phyloP scores from a whole-genome alignment of 116 monocot genomes.

The Zostera marina region DNA sequence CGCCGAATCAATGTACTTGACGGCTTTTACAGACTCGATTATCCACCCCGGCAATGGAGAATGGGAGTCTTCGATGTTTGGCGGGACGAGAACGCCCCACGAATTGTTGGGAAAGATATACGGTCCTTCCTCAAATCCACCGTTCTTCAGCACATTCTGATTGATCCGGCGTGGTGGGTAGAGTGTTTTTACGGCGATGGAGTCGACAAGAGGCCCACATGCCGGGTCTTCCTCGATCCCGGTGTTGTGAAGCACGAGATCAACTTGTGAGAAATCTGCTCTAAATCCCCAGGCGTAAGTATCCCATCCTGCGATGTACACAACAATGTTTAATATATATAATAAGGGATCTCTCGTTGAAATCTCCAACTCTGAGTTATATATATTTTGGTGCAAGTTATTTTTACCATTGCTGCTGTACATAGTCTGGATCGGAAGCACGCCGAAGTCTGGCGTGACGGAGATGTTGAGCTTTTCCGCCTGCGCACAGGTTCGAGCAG shows the following conservation, averaged over 20 bases:
- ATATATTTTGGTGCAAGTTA: too few relatives aligned
- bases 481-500: conserved; percentile 79
- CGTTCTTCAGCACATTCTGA: conserved; percentile 52
- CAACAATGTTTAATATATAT: too few relatives aligned
- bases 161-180: conserved; percentile 20
- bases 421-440: conserved; percentile 65
- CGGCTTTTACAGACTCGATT: conserved; percentile 43
- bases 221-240: conserved; percentile 45
- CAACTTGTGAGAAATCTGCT: conserved; percentile 12
- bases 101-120: conserved; percentile 40
- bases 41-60: conserved; percentile 47
- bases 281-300: conserved; percentile 57
- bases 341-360: too few relatives aligned
- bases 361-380: too few relatives aligned
- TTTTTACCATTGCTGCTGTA: conserved; percentile 49
- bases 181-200: conserved; percentile 41
- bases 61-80: conserved; percentile 53
- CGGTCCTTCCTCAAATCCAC: conserved; percentile 65
- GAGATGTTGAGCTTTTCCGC: conserved; percentile 64
- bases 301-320: too few relatives aligned
- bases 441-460: conserved; percentile 31
- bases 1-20: conserved; percentile 47
- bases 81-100: conserved; percentile 54
- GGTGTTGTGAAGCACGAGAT: conserved; percentile 48
- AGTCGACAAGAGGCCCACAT: conserved; percentile 45